Base-by-base conservation (phyloP, 208 protist species). In the Leishmania tarentolae region DNA sequence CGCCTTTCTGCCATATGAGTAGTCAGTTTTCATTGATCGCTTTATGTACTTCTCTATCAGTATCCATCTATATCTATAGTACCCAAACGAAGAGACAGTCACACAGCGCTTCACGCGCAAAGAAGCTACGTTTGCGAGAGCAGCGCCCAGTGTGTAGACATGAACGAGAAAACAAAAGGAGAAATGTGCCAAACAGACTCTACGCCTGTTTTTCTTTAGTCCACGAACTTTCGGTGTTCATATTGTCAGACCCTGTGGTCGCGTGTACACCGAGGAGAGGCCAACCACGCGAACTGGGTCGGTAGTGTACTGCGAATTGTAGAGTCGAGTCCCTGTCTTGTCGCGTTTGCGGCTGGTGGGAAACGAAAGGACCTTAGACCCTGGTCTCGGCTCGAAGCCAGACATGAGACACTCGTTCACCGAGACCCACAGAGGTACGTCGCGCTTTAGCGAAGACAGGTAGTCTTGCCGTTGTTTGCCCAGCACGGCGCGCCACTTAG, bases 401-500 rank as follows among this genome's bases (percentile, higher is more conserved):
- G 93, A 96, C 93, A 97, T 96, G 21, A 97, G 83, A 63, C 92
- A 96, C 87, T 97, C 94, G 82, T 93, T 97, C 73, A 96, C 91
- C 11, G 94, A 95, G 1, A 97, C 88, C 94, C 94, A 97, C 68
- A 97, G 86, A 63, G 94, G 93, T 44, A 78, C 86, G 17, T 63
- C 56, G 63, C 93, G 90, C 40, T 89, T 91, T 44, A 95, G 83
- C 0, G 89, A 90, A 17, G 83, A 80, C 19, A 97, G 84, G 70
- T 86, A 97, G 59, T 90, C 88, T 78, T 97, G 92, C 40, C 92
- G 80, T 66, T 94, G 93, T 81, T 94, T 96, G 42, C 94, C 94
- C 9, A 97, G 80, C 53, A 97, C 93, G 24, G 93, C 91, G 35
- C 94, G 88, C 93, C 94, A 97, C 78, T 95, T 95, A 24, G 89